Evolutionary conservation across 2,329 filamentous ascomycete genomes (phyloP).

Genomic region (Colletotrichum lindemuthianum): DNA sequence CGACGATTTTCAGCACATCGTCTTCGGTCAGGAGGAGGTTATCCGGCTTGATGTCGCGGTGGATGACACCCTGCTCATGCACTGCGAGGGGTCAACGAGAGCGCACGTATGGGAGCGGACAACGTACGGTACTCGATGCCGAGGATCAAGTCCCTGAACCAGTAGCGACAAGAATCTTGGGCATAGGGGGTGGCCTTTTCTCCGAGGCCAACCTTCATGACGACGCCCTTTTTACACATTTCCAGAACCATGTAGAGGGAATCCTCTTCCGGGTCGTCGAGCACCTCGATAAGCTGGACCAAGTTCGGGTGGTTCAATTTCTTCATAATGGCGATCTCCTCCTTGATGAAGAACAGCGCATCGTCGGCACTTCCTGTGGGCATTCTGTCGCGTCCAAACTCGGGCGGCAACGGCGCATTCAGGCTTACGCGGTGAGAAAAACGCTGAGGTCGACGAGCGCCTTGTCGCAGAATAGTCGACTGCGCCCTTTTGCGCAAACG

Average conservation of each 20-base stretch:
- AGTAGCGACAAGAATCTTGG: slow-evolving; percentile 83
- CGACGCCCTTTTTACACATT: slow-evolving; percentile 97
- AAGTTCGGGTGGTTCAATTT: slow-evolving; percentile 95
- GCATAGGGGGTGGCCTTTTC: slow-evolving; percentile 84
- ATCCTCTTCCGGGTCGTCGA: slow-evolving; percentile 95
- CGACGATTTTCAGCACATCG: slow-evolving; percentile 94
- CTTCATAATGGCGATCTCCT: slow-evolving; percentile 99
- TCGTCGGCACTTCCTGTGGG: slow-evolving; percentile 14
- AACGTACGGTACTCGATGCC: slow-evolving; percentile 90
- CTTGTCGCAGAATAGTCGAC: slow-evolving; percentile 79
- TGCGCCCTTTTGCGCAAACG: slow-evolving; percentile 89
- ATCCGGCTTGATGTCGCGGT: slow-evolving; percentile 97
- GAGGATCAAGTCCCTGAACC: slow-evolving; percentile 94
- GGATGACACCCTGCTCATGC: slow-evolving; percentile 92
- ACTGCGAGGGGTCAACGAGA: slow-evolving; percentile 58
- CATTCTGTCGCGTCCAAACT: slow-evolving; percentile 35
- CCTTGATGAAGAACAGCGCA: slow-evolving; percentile 86
- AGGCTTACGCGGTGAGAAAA: slow-evolving; percentile 42
- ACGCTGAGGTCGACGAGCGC: slow-evolving; percentile 57
- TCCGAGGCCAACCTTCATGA: slow-evolving; percentile 95
- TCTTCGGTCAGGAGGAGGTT: slow-evolving; percentile 91
- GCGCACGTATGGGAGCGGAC: background rate
- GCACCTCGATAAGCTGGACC: slow-evolving; percentile 91
- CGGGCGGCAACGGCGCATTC: slow-evolving; percentile 42
- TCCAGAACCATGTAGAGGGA: slow-evolving; percentile 98